Conservation (phyloP, 257 asterid genomes). For the Fraxinus americana region DNA sequence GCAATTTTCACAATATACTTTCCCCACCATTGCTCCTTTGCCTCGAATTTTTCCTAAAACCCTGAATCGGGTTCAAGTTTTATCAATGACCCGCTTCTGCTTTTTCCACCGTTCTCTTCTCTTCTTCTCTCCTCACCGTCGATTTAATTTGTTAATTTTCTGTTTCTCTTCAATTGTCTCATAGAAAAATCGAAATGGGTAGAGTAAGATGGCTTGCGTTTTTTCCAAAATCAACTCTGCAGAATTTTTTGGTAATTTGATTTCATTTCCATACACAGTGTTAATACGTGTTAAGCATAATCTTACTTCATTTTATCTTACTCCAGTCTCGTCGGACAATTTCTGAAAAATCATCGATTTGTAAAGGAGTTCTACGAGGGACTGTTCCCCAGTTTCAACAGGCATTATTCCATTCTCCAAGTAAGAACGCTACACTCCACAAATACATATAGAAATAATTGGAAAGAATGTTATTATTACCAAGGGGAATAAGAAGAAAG, state of each 20-base stretch:
- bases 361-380: conserved; percentile 32
- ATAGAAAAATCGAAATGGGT: conserved; percentile 31
- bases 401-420: conserved; percentile 38
- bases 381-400: conserved; percentile 35
- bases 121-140: not conserved
- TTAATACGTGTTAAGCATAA: not conserved
- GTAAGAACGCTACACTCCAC: conserved; percentile 41
- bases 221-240: conserved; percentile 39
- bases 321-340: conserved; percentile 39
- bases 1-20: not conserved
- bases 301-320: conserved; percentile 1
- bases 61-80: not conserved
- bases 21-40: not conserved
- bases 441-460: not conserved
- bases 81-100: not conserved
- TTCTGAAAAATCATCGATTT: conserved; percentile 32
- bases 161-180: not conserved
- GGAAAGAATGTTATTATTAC: not conserved
- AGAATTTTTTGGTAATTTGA: conserved; percentile 45
- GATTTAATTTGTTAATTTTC: not conserved
- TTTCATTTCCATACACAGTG: not conserved
- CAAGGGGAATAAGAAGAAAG: not conserved
- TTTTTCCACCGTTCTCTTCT: not conserved
- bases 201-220: conserved; percentile 37
- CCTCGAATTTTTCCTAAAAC: not conserved